Percentiles rank a stretch among this genome's conserved stretches.
phyloP scores from a whole-genome alignment of 441 rosid genomes.

The Populus tomentosa region DNA sequence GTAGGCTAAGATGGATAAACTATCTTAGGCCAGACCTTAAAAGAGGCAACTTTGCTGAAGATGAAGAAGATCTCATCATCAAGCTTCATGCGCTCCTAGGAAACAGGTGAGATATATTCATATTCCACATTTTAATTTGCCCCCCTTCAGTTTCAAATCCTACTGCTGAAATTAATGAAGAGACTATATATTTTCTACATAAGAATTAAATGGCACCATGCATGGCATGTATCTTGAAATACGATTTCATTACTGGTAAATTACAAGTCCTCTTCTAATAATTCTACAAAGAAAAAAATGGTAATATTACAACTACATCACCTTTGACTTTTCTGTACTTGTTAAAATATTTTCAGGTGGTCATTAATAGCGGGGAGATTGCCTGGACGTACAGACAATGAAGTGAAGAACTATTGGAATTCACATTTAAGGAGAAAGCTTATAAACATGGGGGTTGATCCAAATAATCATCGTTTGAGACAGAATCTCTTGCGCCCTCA shows the following conservation, averaged over 20 bases:
- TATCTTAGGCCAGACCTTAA: no score
- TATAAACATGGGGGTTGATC: slow-evolving; percentile 62
- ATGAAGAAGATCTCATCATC: no score
- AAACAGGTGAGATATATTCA: slow-evolving; percentile 42
- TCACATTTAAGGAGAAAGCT: slow-evolving; percentile 66
- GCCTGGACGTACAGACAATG: slow-evolving; percentile 81
- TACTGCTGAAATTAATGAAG: not conserved
- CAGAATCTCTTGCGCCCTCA: slow-evolving; percentile 26
- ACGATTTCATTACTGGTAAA: not conserved
- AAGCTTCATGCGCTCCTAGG: slow-evolving; percentile 67
- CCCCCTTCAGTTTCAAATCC: not conserved
- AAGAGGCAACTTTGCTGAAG: no score
- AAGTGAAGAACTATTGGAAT: slow-evolving; percentile 79
- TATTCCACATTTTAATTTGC: not conserved
- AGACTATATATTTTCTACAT: not conserved
- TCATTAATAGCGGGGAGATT: slow-evolving; percentile 80
- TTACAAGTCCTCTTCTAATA: not conserved
- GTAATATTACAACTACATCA: not conserved
- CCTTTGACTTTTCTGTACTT: not conserved
- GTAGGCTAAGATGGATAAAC: slow-evolving; percentile 20
- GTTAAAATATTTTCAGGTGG: slow-evolving; percentile 46
- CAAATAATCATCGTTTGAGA: slow-evolving; percentile 61
- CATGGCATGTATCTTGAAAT: no score
- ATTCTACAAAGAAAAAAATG: not conserved
- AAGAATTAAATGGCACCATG: not conserved